Conservation (phyloP, 495 filamentous ascomycete species). For the Neurospora tetraspora region DNA sequence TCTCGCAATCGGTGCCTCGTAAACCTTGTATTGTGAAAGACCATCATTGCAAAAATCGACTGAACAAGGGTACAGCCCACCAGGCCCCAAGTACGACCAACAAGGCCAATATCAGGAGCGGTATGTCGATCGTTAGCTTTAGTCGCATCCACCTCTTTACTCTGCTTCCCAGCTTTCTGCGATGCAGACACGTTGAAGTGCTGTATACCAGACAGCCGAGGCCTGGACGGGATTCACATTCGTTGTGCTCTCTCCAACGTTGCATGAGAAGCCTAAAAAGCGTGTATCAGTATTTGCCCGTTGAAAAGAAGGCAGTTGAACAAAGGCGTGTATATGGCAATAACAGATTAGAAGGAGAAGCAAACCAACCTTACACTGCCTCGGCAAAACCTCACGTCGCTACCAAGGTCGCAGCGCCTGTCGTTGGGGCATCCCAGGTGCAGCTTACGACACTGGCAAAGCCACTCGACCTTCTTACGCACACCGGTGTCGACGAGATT, state of each 20-base stretch:
- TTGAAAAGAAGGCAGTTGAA: neutral
- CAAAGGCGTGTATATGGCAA: no score
- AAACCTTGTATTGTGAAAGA: neutral
- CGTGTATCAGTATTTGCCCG: neutral
- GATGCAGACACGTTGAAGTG: constrained; percentile 31
- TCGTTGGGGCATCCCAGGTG: constrained; percentile 43
- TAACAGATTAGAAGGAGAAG: neutral
- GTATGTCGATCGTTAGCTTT: constrained; percentile 21
- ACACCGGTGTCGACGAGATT: constrained; percentile 55
- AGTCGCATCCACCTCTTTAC: constrained; percentile 27
- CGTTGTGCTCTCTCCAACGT: constrained; percentile 40
- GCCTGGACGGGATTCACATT: constrained; percentile 42
- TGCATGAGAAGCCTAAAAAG: constrained; percentile 38
- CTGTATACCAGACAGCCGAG: constrained; percentile 44
- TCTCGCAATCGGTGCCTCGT: neutral
- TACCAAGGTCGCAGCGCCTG: constrained; percentile 39
- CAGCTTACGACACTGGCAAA: constrained; percentile 46
- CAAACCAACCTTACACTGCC: constrained; percentile 38
- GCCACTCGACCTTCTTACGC: constrained; percentile 55
- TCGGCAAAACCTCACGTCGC: constrained; percentile 41
- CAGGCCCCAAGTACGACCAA: constrained; percentile 18
- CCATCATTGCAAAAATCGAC: neutral
- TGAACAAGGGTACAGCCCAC: neutral
- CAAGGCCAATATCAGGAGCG: constrained; percentile 22
- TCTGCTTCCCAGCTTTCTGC: constrained; percentile 19